Conservation (phyloP, 2,329 filamentous ascomycete species). For the Cytospora schulzeri region DNA sequence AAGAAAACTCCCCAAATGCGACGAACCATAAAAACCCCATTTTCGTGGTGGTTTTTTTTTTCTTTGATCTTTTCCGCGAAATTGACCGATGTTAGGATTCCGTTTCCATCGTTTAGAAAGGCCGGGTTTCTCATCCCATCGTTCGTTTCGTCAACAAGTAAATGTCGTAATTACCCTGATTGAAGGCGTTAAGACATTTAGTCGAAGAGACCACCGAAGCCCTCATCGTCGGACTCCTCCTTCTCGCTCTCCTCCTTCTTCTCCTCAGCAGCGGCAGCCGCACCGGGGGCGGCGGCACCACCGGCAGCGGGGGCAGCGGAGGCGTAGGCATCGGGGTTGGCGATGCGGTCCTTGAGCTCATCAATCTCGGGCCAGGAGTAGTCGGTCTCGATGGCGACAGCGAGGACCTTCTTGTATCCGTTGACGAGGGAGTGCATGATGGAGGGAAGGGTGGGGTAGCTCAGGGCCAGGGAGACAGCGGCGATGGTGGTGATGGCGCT, state of each 20-base stretch:
- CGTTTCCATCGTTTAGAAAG: slow-evolving; percentile 3
- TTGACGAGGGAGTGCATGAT: slow-evolving; percentile 97
- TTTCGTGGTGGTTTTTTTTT: not conserved
- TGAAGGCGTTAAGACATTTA: slow-evolving; percentile 13
- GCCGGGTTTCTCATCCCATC: slow-evolving; percentile 18
- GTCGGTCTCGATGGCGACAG: slow-evolving; percentile 87
- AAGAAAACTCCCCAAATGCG: slow-evolving; percentile 22
- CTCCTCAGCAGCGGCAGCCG: slow-evolving; percentile 52
- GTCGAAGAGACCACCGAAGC: slow-evolving; percentile 73
- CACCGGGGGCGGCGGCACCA: slow-evolving; percentile 50
- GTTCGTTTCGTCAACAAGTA: slow-evolving; percentile 15
- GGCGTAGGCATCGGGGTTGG: slow-evolving; percentile 97
- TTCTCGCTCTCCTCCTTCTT: slow-evolving; percentile 67
- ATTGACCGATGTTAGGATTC: slow-evolving; percentile 12
- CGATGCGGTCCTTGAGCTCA: slow-evolving; percentile 98
- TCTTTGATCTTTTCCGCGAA: too few species aligned
- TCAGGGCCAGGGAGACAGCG: slow-evolving; percentile 85
- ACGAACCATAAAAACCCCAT: slow-evolving; percentile 23
- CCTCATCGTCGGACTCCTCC: slow-evolving; percentile 69
- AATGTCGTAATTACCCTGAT: not conserved
- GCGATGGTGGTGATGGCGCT: slow-evolving; percentile 85
- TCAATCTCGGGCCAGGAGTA: slow-evolving; percentile 95
- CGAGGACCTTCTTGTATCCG: slow-evolving; percentile 94
- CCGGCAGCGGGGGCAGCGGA: slow-evolving; percentile 73
- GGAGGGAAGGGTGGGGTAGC: slow-evolving; percentile 95